phyloP scores from a whole-genome alignment of 345 rosid genomes.

The Heritiera littoralis region DNA sequence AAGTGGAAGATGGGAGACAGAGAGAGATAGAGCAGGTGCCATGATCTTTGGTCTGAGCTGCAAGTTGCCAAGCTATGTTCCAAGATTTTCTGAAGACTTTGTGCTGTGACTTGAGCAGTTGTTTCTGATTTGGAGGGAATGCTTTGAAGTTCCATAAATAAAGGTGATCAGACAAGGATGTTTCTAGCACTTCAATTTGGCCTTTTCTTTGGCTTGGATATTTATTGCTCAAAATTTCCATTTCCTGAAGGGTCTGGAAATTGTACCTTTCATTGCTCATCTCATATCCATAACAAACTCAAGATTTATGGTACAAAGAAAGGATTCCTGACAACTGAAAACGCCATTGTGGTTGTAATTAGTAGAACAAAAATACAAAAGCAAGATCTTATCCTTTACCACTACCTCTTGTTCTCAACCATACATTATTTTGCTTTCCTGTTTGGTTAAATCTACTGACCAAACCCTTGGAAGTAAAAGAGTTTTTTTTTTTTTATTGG shows the following conservation, averaged over 20 bases:
- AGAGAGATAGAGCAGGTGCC: conserved; percentile 44
- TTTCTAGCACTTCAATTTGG: conserved; percentile 27
- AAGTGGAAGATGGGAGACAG: conserved; percentile 36
- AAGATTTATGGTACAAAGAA: neutral
- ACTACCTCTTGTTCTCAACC: neutral
- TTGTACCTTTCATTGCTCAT: neutral
- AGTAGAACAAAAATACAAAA: neutral
- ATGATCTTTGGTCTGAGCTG: conserved; percentile 18
- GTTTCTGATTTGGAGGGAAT: conserved; percentile 11
- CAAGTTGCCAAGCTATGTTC: neutral
- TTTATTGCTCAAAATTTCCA: neutral
- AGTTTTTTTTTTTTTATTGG: no score
- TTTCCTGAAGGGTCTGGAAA: conserved; percentile 30
- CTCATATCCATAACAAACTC: neutral
- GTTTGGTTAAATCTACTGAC: neutral
- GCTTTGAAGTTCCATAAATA: conserved; percentile 21
- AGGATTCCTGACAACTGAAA: neutral
- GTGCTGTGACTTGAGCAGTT: neutral
- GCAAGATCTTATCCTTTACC: neutral
- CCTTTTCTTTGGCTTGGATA: conserved; percentile 16
- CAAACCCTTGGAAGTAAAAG: conserved; percentile 20
- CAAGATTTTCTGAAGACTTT: conserved; percentile 1
- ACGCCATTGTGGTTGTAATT: neutral
- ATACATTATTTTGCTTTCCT: neutral
- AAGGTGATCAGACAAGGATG: conserved; percentile 5